Conservation (phyloP, 2,329 filamentous ascomycete species). For the Geosmithia morbida region DNA sequence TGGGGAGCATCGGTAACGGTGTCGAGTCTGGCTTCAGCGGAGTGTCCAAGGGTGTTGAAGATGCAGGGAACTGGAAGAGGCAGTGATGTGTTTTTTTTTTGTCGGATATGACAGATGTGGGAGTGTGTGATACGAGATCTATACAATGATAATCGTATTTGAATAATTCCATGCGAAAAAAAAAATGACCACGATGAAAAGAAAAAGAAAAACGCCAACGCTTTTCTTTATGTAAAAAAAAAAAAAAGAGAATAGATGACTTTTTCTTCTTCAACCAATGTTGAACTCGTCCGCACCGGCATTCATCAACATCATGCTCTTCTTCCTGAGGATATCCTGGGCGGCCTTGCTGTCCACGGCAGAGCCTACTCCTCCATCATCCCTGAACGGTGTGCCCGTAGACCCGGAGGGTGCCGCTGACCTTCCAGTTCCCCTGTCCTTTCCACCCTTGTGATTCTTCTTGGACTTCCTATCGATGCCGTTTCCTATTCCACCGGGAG, state of each 20-base stretch:
- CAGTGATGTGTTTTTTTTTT: constrained; percentile 5
- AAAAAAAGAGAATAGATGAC: neutral
- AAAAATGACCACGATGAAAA: no score
- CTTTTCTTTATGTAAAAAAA: neutral
- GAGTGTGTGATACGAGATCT: neutral
- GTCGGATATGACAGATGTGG: neutral
- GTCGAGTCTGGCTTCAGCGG: constrained; percentile 33
- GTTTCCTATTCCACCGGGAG: constrained; percentile 66
- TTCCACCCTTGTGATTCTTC: constrained; percentile 18
- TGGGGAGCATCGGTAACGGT: constrained; percentile 36
- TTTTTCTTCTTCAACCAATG: constrained; percentile 30
- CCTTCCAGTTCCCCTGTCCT: constrained; percentile 6
- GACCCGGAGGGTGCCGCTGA: neutral
- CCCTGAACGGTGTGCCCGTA: constrained; percentile 12
- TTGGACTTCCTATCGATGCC: constrained; percentile 33
- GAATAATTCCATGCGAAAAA: neutral
- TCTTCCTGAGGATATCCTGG: constrained; percentile 38
- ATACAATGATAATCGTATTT: no score
- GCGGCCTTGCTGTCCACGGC: constrained; percentile 19
- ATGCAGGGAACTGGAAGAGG: constrained; percentile 43
- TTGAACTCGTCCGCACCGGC: constrained; percentile 54
- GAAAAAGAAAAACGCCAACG: neutral
- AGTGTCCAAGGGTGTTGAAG: constrained; percentile 38
- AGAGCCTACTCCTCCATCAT: constrained; percentile 15
- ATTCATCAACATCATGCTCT: constrained; percentile 51